Evolutionary conservation across 2,329 filamentous ascomycete species (phyloP).

Genomic region (Anthostomella pinea): DNA sequence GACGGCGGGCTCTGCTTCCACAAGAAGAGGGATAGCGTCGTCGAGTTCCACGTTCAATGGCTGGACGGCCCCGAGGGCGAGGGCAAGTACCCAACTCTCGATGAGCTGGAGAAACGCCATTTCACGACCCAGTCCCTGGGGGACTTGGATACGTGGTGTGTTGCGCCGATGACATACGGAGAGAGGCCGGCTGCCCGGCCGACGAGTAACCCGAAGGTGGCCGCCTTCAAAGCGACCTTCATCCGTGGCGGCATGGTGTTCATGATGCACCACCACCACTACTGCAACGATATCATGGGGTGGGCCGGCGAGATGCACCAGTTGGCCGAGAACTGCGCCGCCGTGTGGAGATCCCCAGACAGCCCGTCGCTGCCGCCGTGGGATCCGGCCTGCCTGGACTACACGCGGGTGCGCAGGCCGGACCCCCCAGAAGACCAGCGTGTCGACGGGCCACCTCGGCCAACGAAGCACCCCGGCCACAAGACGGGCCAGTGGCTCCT

Average conservation of each 20-base stretch:
- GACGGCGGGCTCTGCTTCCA: slow-evolving; percentile 32
- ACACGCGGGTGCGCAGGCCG: slow-evolving; percentile 2
- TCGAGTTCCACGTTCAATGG: slow-evolving; percentile 34
- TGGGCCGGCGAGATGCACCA: slow-evolving; percentile 37
- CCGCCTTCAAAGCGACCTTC: slow-evolving; percentile 41
- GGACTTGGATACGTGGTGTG: slow-evolving; percentile 32
- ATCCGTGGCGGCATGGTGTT: slow-evolving; percentile 40
- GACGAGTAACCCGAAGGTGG: slow-evolving; percentile 28
- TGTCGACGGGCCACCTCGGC: slow-evolving; percentile 3
- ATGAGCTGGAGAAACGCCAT: slow-evolving; percentile 34
- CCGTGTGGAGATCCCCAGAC: slow-evolving; percentile 19
- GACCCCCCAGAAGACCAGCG: slow-evolving; percentile 3
- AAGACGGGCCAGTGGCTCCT: slow-evolving; percentile 27
- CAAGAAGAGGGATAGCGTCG: slow-evolving; percentile 31
- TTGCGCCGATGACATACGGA: slow-evolving; percentile 37
- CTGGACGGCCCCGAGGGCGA: slow-evolving; percentile 31
- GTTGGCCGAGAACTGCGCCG: slow-evolving; percentile 41
- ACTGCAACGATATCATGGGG: slow-evolving; percentile 40
- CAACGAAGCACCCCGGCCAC: slow-evolving; percentile 3
- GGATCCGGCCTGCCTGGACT: slow-evolving; percentile 5
- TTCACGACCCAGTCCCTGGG: slow-evolving; percentile 33
- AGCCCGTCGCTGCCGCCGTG: slow-evolving; percentile 1
- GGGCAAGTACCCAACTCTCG: slow-evolving; percentile 35
- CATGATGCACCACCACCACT: slow-evolving; percentile 41
- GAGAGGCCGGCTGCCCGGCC: slow-evolving; percentile 37